Conservation (phyloP, 768 basidiomycete genomes). For the Artomyces pyxidatus region DNA sequence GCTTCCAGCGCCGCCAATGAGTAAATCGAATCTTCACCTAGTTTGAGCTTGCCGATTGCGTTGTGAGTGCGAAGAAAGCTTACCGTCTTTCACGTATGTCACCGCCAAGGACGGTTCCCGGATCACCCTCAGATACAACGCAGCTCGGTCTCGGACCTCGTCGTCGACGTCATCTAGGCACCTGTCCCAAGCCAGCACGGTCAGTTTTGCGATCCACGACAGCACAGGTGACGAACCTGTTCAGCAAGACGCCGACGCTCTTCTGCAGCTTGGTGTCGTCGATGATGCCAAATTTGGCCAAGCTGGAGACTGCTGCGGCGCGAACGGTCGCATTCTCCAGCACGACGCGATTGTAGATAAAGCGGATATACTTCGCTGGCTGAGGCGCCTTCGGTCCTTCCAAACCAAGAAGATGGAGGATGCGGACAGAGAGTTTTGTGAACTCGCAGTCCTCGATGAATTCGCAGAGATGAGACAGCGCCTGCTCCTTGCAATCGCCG, state of each 20-base stretch:
- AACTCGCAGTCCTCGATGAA: slow-evolving; percentile 99
- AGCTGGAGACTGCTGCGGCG: slow-evolving; percentile 88
- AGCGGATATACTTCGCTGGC: slow-evolving; percentile 97
- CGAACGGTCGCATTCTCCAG: slow-evolving; percentile 96
- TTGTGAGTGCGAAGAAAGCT: slow-evolving; percentile 11
- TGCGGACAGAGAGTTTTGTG: slow-evolving; percentile 95
- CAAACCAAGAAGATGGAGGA: slow-evolving; percentile 88
- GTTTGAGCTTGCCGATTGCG: slow-evolving; percentile 1
- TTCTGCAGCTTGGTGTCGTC: slow-evolving; percentile 69
- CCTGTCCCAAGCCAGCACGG: slow-evolving; percentile 32
- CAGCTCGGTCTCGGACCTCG: slow-evolving; percentile 96
- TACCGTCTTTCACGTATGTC: slow-evolving; percentile 89
- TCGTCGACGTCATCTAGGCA: slow-evolving; percentile 98
- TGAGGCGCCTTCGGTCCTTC: slow-evolving; percentile 96
- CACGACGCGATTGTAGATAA: slow-evolving; percentile 99
- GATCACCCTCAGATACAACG: slow-evolving; percentile 84
- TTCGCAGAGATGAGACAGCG: slow-evolving; percentile 95
- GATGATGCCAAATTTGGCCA: slow-evolving; percentile 95
- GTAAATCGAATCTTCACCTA: slow-evolving; percentile 75
- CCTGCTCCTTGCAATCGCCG: slow-evolving; percentile 91
- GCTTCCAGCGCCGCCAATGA: slow-evolving; percentile 86
- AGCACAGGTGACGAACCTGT: slow-evolving; percentile 42
- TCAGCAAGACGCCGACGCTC: slow-evolving; percentile 83
- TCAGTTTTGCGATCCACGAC: slow-evolving; percentile 4
- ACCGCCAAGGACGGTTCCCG: slow-evolving; percentile 74